Percentiles rank a stretch among this genome's conserved stretches.
These are phyloP conservation scores for Coemansia sp. DNA, from an alignment of 192 early-diverging fungal genomes.

Conservation along the genomic window DNA sequence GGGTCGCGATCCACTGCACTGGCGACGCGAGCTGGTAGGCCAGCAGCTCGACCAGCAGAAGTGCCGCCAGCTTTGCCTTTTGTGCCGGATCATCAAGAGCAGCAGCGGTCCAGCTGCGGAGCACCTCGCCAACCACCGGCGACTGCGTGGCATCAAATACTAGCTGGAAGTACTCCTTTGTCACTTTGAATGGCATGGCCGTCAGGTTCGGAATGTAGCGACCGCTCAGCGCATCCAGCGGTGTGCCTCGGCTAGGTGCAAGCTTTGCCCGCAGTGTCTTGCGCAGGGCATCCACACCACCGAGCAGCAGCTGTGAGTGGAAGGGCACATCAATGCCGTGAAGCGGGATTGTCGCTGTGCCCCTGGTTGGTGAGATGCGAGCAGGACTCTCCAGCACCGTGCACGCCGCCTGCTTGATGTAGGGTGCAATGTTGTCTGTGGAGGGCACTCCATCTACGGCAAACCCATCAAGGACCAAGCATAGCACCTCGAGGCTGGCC, in stretches of 20 bases:
- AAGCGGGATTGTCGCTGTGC: constrained; percentile 80
- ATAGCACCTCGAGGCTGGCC: constrained; percentile 67
- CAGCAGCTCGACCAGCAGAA: constrained; percentile 78
- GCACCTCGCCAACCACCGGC: constrained; percentile 56
- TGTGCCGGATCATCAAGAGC: constrained; percentile 36
- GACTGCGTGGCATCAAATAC: constrained; percentile 70
- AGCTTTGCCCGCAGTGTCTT: constrained; percentile 69
- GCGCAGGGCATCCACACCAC: constrained; percentile 82
- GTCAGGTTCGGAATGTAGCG: constrained; percentile 96
- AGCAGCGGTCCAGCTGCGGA: constrained; percentile 58
- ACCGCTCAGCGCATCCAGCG: constrained; percentile 59
- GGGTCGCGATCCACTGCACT: constrained; percentile 93
- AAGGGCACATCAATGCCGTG: constrained; percentile 93
- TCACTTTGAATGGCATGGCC: constrained; percentile 78
- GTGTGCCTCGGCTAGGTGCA: constrained; percentile 57
- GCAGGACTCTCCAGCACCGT: constrained; percentile 54
- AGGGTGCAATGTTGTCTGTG: constrained; percentile 77
- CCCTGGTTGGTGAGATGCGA: constrained; percentile 64
- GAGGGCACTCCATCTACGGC: constrained; percentile 55
- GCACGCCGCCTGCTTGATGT: constrained; percentile 62
- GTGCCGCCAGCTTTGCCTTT: constrained; percentile 69
- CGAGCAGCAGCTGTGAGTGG: constrained; percentile 74
- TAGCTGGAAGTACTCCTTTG: constrained; percentile 67
- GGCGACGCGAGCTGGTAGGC: constrained; percentile 91
- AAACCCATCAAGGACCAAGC: constrained; percentile 77